A percentile compares a stretch with the other conserved stretches of the same genome.
Evolutionary conservation across 2,329 filamentous ascomycete species (phyloP).

Genomic region (Sclerotinia subarctica): DNA sequence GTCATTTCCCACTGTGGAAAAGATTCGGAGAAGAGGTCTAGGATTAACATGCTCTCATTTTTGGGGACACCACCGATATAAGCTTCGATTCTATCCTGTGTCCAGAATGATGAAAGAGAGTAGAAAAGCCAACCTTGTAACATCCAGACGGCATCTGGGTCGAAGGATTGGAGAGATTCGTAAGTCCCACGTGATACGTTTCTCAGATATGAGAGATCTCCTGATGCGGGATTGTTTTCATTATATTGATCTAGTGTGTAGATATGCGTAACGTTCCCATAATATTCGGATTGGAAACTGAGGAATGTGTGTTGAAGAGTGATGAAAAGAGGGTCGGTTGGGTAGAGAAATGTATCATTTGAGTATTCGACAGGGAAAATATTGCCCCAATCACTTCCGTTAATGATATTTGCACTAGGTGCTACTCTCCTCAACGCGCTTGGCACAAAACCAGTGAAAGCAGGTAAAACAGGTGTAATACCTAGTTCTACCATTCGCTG

Average conservation of each 20-base stretch:
- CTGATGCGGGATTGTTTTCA: constrained; percentile 48
- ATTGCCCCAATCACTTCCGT: constrained; percentile 44
- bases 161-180: constrained; percentile 47
- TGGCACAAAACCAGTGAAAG: constrained; percentile 51
- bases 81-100: constrained; percentile 45
- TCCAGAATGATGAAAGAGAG: constrained; percentile 45
- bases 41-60: constrained; percentile 47
- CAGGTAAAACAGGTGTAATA: constrained; percentile 51
- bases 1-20: constrained; percentile 51
- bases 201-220: constrained; percentile 44
- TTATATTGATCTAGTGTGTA: constrained; percentile 54
- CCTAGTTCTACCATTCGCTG: constrained; percentile 50
- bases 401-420: constrained; percentile 45
- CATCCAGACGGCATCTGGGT: constrained; percentile 50
- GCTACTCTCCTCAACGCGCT: constrained; percentile 42
- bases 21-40: constrained; percentile 51
- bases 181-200: constrained; percentile 46
- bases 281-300: constrained; percentile 45
- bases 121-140: constrained; percentile 53
- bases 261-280: constrained; percentile 48
- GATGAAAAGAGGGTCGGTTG: constrained; percentile 45
- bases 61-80: constrained; percentile 47
- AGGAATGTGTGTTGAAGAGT: constrained; percentile 47
- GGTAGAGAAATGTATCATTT: constrained; percentile 48
- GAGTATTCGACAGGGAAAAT: constrained; percentile 44